A percentile compares a stretch with the other conserved stretches of the same genome.
Evolutionary conservation across 1,139 yeast species (phyloP).

Genomic region (Trichomonascaceae sp.): DNA sequence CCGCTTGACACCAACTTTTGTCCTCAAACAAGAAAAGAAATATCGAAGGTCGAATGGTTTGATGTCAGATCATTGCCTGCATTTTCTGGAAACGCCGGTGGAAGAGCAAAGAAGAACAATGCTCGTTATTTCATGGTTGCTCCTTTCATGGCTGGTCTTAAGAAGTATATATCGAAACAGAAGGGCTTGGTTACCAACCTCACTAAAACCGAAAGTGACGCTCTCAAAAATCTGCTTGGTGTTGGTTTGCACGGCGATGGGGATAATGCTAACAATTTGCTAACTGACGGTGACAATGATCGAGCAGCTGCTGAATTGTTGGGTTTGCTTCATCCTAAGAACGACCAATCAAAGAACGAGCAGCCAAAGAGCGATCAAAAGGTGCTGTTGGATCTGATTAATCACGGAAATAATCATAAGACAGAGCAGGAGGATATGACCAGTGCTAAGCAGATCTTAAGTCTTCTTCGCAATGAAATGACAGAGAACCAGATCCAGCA

Average conservation of each 20-base stretch:
- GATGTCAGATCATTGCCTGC: slow-evolving; percentile 44
- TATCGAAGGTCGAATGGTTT: slow-evolving; percentile 57
- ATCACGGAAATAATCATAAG: slow-evolving; percentile 16
- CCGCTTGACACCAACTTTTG: slow-evolving; percentile 69
- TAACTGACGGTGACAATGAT: slow-evolving; percentile 14
- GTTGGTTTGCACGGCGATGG: slow-evolving; percentile 14
- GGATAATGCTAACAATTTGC: neutral
- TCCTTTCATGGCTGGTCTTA: slow-evolving; percentile 33
- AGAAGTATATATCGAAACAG: slow-evolving; percentile 27
- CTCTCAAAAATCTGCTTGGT: slow-evolving; percentile 31
- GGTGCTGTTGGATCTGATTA: slow-evolving; percentile 27
- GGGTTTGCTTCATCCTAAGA: slow-evolving; percentile 17
- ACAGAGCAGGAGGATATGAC: slow-evolving; percentile 23
- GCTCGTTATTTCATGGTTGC: slow-evolving; percentile 33
- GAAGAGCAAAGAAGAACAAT: slow-evolving; percentile 8
- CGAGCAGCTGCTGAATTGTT: slow-evolving; percentile 23
- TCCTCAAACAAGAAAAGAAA: slow-evolving; percentile 85
- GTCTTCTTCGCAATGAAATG: slow-evolving; percentile 25
- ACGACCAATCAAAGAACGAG: neutral
- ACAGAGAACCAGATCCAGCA: slow-evolving; percentile 12
- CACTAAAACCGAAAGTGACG: slow-evolving; percentile 30
- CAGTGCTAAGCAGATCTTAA: slow-evolving; percentile 30
- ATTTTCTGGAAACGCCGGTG: slow-evolving; percentile 23
- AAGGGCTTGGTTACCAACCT: slow-evolving; percentile 29
- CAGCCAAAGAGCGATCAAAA: slow-evolving; percentile 21